Percentiles rank a stretch among this genome's conserved stretches.
These are phyloP conservation scores for Penicillium olsonii DNA, from an alignment of 2,329 filamentous ascomycete species.

Conservation along the genomic window DNA sequence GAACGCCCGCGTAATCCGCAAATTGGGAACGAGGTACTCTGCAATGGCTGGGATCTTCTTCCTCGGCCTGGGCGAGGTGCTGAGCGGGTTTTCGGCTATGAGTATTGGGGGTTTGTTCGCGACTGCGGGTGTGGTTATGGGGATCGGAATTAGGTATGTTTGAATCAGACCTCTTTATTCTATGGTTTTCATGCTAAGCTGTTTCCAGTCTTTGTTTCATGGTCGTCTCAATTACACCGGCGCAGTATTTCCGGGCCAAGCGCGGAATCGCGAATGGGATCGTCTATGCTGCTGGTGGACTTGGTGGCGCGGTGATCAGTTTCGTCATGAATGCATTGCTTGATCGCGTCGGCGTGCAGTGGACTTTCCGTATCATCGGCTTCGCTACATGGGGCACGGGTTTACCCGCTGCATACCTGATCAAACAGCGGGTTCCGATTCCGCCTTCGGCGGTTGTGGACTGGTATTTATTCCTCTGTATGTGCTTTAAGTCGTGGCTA, in stretches of 20 bases:
- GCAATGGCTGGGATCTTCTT: slow-evolving; percentile 53
- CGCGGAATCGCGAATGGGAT: slow-evolving; percentile 58
- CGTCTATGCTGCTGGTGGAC: slow-evolving; percentile 47
- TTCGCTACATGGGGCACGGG: slow-evolving; percentile 56
- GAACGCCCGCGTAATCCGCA: slow-evolving; percentile 54
- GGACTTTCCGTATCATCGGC: slow-evolving; percentile 45
- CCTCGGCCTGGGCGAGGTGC: slow-evolving; percentile 53
- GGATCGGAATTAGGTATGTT: slow-evolving; percentile 38
- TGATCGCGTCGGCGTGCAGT: slow-evolving; percentile 42
- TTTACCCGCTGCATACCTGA: slow-evolving; percentile 57
- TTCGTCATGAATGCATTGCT: slow-evolving; percentile 52
- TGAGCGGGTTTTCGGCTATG: slow-evolving; percentile 49
- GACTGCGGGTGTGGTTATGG: slow-evolving; percentile 51
- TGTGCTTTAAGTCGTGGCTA: slow-evolving; percentile 21
- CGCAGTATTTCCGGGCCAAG: slow-evolving; percentile 58
- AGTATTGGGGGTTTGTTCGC: slow-evolving; percentile 53
- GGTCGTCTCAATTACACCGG: slow-evolving; percentile 50
- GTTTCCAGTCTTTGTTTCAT: slow-evolving; percentile 43
- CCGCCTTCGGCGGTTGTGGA: slow-evolving; percentile 49
- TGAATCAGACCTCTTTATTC: background rate
- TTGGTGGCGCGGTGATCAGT: slow-evolving; percentile 57
- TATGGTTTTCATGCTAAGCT: background rate
- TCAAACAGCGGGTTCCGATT: slow-evolving; percentile 41
- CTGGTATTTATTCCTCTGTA: slow-evolving; percentile 40
- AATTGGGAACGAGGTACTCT: slow-evolving; percentile 51